phyloP scores from a whole-genome alignment of 345 rosid genomes.

The Eutrema yunnanense region DNA sequence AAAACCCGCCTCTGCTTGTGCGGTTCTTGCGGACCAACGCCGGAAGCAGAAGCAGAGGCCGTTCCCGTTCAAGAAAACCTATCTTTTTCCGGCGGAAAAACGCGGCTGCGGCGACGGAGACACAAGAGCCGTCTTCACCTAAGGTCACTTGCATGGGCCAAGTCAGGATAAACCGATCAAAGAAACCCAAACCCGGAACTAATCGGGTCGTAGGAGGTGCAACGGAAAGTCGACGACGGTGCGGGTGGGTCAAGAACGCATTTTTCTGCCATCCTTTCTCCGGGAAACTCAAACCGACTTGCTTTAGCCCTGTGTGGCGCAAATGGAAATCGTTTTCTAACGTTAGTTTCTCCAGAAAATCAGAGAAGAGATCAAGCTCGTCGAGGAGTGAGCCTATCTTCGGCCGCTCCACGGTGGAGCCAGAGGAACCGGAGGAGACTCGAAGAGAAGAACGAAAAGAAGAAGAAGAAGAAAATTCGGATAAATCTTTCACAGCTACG shows the following conservation, averaged over 20 bases:
- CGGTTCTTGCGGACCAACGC: constrained; percentile 63
- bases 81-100: constrained; percentile 60
- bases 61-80: constrained; percentile 41
- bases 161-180: constrained; percentile 67
- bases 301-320: constrained; percentile 39
- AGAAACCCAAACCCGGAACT: constrained; percentile 27
- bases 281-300: constrained; percentile 28
- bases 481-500: constrained; percentile 23
- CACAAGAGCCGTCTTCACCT: constrained; percentile 87
- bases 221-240: constrained; percentile 28
- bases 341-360: constrained; percentile 27
- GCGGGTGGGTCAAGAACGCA: constrained; percentile 43
- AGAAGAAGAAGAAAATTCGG: constrained; percentile 26
- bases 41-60: constrained; percentile 66
- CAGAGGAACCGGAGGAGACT: constrained; percentile 4
- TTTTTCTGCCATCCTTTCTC: constrained; percentile 30
- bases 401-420: constrained; percentile 25
- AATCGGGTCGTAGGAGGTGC: constrained; percentile 9
- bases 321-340: constrained; percentile 42
- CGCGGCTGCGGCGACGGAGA: constrained; percentile 38
- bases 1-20: constrained; percentile 87
- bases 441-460: neutral
- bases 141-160: constrained; percentile 98
- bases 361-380: constrained; percentile 29
- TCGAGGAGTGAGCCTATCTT: constrained; percentile 30